Evolutionary conservation across 2,329 filamentous ascomycete genomes (phyloP).

Genomic region (Trichoderma koningii): DNA sequence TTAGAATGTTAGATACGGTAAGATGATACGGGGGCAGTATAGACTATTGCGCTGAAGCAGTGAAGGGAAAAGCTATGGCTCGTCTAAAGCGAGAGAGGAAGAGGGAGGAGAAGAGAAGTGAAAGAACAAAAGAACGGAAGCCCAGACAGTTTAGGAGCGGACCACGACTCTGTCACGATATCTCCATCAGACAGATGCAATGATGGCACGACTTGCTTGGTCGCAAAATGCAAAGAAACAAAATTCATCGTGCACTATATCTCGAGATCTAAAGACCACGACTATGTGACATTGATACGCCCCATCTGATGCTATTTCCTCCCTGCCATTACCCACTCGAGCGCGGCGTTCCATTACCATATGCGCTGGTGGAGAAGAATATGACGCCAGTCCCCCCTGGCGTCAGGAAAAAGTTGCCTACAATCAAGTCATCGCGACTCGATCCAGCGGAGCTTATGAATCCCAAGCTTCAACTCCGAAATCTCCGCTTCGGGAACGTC

Average conservation of each 20-base stretch:
- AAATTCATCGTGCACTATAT: not conserved
- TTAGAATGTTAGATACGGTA: slow-evolving; percentile 43
- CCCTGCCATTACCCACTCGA: not conserved
- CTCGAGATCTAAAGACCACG: not conserved
- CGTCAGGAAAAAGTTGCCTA: not conserved
- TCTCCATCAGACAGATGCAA: not conserved
- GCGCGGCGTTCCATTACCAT: too few relatives aligned
- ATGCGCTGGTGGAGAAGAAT: too few relatives aligned
- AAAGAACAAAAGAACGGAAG: not conserved
- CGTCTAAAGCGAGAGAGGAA: not conserved
- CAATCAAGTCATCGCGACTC: not conserved
- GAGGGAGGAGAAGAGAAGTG: not conserved
- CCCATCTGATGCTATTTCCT: not conserved
- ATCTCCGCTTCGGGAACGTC: not conserved
- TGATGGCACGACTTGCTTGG: not conserved
- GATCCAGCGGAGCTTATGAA: not conserved
- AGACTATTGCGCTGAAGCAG: not conserved
- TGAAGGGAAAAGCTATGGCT: not conserved
- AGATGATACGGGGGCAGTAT: not conserved
- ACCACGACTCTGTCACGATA: not conserved
- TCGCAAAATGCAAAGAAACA: not conserved
- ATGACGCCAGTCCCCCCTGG: not conserved
- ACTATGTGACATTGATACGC: too few relatives aligned
- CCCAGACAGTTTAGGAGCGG: not conserved
- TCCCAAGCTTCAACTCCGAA: not conserved